Evolutionary conservation across 768 basidiomycete species (phyloP), one percentile per base, ranked within the genome.

Genomic region (Cyathus striatus): DNA sequence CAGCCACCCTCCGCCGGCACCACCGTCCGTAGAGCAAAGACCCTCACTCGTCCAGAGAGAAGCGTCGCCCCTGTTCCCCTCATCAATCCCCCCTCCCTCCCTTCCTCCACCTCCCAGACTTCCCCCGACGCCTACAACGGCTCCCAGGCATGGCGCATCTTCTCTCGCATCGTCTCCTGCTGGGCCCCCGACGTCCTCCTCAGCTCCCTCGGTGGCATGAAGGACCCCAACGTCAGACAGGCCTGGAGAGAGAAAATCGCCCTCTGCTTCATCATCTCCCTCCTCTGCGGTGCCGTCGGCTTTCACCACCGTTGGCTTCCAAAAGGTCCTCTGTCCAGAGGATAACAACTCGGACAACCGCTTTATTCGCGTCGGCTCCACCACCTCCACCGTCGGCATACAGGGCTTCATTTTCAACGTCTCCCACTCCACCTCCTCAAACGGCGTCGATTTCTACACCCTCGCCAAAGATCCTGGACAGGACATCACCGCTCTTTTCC

Each of bases 201-300:
- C 44, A 63, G 76, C 18, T 78, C 81, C 2, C 30, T 91, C 9
- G 88, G 86, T 44, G 89, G 91, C 35, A 72, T 97, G 59, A 85
- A 78, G 58, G 91, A 94, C 63, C 76, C 76, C 53, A 72, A 78
- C 26, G 73, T 78, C 41, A 72, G 81, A 48, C 90, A 96, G 61
- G 96, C 96, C 1, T 99, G 96, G 96, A 80, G 94, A 57, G 96
- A 99, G 65, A 99, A 98, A 72, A 83, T 95, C 45, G 81, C 92
- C 5, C 72, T 99, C 3, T 97, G 94, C 64, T 81, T 88, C 62
- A 83, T 97, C 56, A 89, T 92, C 40, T 50, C 78, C 44, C 27
- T 92, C 34, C 63, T 96, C 16, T 96, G 95, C 51, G 81, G 72
- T 16, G 61, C 70, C 35, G 78, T 97, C 41, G 95, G 90, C 7